phyloP scores from a whole-genome alignment of 2,329 filamentous ascomycete species.

The Xylariaceae sp. region DNA sequence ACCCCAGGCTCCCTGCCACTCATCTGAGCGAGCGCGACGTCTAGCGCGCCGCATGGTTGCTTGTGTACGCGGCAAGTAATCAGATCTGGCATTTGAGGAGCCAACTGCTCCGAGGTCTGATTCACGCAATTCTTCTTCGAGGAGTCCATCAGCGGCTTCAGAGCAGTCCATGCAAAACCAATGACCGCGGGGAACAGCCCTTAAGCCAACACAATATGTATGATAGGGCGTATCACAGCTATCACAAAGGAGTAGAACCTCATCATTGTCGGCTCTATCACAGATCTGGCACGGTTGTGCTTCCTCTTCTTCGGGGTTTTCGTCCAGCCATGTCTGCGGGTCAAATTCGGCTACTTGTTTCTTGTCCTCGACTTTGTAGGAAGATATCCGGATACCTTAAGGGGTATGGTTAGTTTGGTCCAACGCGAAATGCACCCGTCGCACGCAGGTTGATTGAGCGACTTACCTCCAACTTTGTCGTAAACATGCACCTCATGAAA shows the following conservation, averaged over 20 bases:
- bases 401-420: conserved; percentile 13
- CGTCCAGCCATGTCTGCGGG: conserved; percentile 65
- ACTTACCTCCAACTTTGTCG: conserved; percentile 71
- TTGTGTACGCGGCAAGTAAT: conserved; percentile 50
- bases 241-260: conserved; percentile 83
- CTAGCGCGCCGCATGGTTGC: conserved; percentile 52
- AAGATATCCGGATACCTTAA: conserved; percentile 51
- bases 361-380: conserved; percentile 69
- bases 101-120: conserved; percentile 23
- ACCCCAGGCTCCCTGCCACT: conserved; percentile 86
- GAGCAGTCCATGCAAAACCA: conserved; percentile 90
- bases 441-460: conserved; percentile 11
- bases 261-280: conserved; percentile 72
- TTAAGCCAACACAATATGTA: conserved; percentile 82
- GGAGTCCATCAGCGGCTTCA: conserved; percentile 40
- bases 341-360: conserved; percentile 89
- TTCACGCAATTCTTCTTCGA: conserved; percentile 37
- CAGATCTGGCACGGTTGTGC: conserved; percentile 79
- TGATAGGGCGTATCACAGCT: conserved; percentile 87
- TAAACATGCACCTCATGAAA: conserved; percentile 89
- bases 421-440: conserved; percentile 1
- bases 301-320: conserved; percentile 65
- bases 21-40: conserved; percentile 63
- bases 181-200: conserved; percentile 65
- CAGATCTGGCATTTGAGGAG: conserved; percentile 29